Conservation (phyloP, 1,284 basidiomycete genomes). For the Cerrena zonata region DNA sequence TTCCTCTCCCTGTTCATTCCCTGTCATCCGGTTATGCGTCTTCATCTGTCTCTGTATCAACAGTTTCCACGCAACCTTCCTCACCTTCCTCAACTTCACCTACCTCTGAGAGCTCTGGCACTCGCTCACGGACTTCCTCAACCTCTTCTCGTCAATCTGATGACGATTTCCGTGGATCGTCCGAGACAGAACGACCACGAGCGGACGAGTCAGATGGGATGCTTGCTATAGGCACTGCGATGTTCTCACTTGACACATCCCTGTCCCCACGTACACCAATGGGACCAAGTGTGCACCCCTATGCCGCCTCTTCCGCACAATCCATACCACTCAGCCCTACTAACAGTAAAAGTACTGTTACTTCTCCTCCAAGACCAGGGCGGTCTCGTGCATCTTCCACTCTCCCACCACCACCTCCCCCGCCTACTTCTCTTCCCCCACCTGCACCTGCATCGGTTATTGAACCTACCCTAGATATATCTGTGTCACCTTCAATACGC, state of each 20-base stretch:
- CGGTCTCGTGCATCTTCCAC: slow-evolving; percentile 44
- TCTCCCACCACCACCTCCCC: slow-evolving; percentile 57
- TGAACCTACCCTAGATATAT: slow-evolving; percentile 25
- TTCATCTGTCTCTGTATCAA: slow-evolving; percentile 42
- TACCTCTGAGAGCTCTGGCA: slow-evolving; percentile 44
- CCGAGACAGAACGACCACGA: slow-evolving; percentile 23
- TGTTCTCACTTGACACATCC: slow-evolving; percentile 37
- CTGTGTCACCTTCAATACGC: slow-evolving; percentile 16
- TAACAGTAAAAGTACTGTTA: slow-evolving; percentile 13
- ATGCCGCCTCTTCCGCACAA: slow-evolving; percentile 20
- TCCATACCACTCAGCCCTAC: slow-evolving; percentile 5
- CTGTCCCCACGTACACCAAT: slow-evolving; percentile 16
- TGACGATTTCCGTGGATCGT: slow-evolving; percentile 28
- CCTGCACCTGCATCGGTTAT: slow-evolving; percentile 44
- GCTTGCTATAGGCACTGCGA: slow-evolving; percentile 42
- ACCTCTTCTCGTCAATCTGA: slow-evolving; percentile 26
- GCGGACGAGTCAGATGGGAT: slow-evolving; percentile 33
- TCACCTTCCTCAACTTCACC: slow-evolving; percentile 51
- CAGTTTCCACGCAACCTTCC: slow-evolving; percentile 46
- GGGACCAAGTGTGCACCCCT: slow-evolving; percentile 24
- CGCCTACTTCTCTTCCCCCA: slow-evolving; percentile 57
- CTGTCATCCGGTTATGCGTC: slow-evolving; percentile 45
- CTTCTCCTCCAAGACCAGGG: slow-evolving; percentile 23
- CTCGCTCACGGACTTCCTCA: slow-evolving; percentile 34
- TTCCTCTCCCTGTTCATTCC: slow-evolving; percentile 65